A percentile compares a stretch with the other conserved stretches of the same genome.
phyloP scores from a whole-genome alignment of 2,329 filamentous ascomycete species.

The Ascochyta fabae region DNA sequence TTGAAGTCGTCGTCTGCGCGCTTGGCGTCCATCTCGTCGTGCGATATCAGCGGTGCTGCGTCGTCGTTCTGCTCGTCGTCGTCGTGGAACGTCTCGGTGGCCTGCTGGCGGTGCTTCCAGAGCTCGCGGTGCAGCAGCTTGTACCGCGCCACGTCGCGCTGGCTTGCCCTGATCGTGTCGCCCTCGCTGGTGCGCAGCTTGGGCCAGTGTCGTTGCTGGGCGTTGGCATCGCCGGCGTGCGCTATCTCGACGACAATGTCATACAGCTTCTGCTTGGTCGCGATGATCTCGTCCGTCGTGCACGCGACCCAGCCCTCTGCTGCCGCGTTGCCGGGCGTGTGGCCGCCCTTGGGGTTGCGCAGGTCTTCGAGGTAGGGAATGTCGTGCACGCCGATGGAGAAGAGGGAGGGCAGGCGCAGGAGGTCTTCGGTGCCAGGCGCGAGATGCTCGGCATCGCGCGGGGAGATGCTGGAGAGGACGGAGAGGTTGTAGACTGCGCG shows the following conservation, averaged over 20 bases:
- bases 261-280: conserved; percentile 84
- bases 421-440: conserved; percentile 66
- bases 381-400: conserved; percentile 91
- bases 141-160: conserved; percentile 83
- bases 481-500: conserved; percentile 86
- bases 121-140: conserved; percentile 46
- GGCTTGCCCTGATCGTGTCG: conserved; percentile 78
- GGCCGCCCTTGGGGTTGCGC: conserved; percentile 48
- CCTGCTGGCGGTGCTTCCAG: conserved; percentile 41
- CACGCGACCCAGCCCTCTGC: conserved; percentile 85
- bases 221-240: conserved; percentile 61
- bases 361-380: conserved; percentile 77
- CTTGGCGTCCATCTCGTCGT: conserved; percentile 32
- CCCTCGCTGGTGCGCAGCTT: conserved; percentile 70
- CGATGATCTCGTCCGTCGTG: conserved; percentile 92
- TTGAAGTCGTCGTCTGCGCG: conserved; percentile 45
- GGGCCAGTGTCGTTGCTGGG: conserved; percentile 71
- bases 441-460: conserved; percentile 73
- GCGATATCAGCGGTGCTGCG: conserved; percentile 29
- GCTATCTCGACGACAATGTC: conserved; percentile 89
- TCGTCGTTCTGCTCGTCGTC: conserved; percentile 35
- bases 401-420: conserved; percentile 77
- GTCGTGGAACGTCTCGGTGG: conserved; percentile 27
- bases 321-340: conserved; percentile 50
- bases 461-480: conserved; percentile 86